A percentile compares a stretch with the other conserved stretches of the same genome.
These are phyloP conservation scores for Fraxinus cuspidata DNA, from an alignment of 257 asterid genomes.

Conservation along the genomic window DNA sequence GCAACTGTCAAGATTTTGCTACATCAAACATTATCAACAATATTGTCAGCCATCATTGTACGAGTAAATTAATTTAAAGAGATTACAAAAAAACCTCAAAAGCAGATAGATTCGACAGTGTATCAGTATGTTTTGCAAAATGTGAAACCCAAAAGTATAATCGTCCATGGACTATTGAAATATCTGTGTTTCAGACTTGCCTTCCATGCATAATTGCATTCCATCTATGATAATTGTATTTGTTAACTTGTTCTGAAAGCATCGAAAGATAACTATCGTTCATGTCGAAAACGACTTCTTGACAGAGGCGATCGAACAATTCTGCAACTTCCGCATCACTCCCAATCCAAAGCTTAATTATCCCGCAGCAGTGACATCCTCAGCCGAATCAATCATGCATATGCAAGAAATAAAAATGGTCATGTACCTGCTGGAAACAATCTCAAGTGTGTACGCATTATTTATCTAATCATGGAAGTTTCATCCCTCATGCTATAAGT, in stretches of 20 bases:
- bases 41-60: no score
- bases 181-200: conserved; percentile 70
- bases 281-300: conserved; percentile 77
- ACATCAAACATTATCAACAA: no score
- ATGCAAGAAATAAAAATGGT: not conserved
- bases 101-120: not conserved
- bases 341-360: conserved; percentile 87
- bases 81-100: not conserved
- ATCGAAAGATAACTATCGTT: conserved; percentile 72
- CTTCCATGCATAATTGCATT: conserved; percentile 90
- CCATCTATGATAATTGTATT: conserved; percentile 74
- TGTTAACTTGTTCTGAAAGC: conserved; percentile 68
- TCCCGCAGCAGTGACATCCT: conserved; percentile 73
- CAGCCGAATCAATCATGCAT: conserved; percentile 63
- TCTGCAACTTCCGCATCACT: conserved; percentile 73
- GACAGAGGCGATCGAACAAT: conserved; percentile 58
- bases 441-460: not conserved
- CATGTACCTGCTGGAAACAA: not conserved
- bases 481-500: conserved; percentile 6
- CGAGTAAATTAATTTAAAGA: no score
- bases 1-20: no score
- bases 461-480: conserved; percentile 7
- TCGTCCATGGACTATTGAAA: conserved; percentile 81
- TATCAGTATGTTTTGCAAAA: not conserved
- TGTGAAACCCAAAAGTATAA: not conserved